Conservation (phyloP, 2,329 filamentous ascomycete genomes). For the Trichoderma semiorbis region DNA sequence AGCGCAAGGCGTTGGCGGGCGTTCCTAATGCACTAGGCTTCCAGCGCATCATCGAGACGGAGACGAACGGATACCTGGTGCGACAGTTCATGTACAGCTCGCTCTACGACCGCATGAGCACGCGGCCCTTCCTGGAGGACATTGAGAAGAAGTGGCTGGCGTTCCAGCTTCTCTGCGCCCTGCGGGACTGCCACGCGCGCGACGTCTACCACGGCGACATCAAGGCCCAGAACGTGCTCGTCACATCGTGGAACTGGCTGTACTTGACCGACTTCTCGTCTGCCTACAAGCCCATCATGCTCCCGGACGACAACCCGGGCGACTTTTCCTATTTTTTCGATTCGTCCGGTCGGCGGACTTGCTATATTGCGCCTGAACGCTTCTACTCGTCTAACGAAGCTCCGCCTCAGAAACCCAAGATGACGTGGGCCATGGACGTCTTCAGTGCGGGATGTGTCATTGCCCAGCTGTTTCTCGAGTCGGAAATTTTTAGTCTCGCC, state of each 20-base stretch:
- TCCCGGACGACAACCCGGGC: conserved; percentile 94
- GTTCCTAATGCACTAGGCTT: conserved; percentile 90
- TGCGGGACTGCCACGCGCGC: conserved; percentile 85
- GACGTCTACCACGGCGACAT: conserved; percentile 97
- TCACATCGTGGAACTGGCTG: conserved; percentile 99
- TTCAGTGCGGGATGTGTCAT: conserved; percentile 97
- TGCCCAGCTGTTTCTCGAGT: conserved; percentile 90
- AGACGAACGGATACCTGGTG: conserved; percentile 86
- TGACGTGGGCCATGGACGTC: conserved; percentile 95
- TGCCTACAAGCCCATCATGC: conserved; percentile 86
- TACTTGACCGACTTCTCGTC: conserved; percentile 98
- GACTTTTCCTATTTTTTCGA: conserved; percentile 99
- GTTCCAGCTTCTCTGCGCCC: conserved; percentile 87
- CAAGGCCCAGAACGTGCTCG: conserved; percentile 94
- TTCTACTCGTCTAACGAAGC: conserved; percentile 72
- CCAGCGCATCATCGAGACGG: conserved; percentile 86
- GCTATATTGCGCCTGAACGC: conserved; percentile 90
- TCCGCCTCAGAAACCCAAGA: conserved; percentile 55
- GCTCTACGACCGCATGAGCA: conserved; percentile 94
- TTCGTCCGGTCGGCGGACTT: conserved; percentile 83
- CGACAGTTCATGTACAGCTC: conserved; percentile 96
- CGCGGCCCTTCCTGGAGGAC: conserved; percentile 90
- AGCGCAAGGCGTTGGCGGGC: conserved; percentile 73
- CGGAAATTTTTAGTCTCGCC: conserved; percentile 95
- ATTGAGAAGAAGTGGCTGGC: conserved; percentile 99